Percentiles rank a stretch among this genome's conserved stretches.
Conservation (phyloP, 345 rosid genomes). For the Pistacia vera region DNA sequence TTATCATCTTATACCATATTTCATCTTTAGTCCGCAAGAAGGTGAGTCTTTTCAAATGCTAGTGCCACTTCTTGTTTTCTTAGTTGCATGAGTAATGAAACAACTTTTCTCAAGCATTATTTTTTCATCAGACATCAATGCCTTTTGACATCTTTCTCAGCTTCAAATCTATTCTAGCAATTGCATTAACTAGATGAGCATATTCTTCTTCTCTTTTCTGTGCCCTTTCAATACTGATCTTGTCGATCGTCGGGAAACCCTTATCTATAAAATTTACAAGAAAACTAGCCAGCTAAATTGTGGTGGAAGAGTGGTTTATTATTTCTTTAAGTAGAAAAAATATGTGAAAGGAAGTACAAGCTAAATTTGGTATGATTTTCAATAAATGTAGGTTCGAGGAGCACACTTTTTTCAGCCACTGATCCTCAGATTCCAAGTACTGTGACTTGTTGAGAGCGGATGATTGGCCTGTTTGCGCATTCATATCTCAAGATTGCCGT, state of each 20-base stretch:
- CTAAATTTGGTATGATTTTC: slow-evolving; percentile 7
- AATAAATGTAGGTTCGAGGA: slow-evolving; percentile 62
- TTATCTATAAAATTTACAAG: neutral
- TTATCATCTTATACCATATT: no score
- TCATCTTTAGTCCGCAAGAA: no score
- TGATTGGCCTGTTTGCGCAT: slow-evolving; percentile 94
- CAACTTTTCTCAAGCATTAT: neutral
- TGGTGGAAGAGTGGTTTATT: neutral
- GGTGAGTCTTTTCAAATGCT: no score
- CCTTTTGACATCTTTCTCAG: neutral
- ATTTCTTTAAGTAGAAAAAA: neutral
- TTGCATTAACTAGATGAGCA: no score
- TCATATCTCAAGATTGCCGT: slow-evolving; percentile 86
- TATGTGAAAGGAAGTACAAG: neutral
- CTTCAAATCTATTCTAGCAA: neutral
- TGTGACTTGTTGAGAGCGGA: slow-evolving; percentile 78
- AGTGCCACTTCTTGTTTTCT: no score
- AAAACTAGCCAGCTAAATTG: neutral
- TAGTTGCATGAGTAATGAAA: no score
- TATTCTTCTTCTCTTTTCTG: neutral
- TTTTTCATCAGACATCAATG: neutral
- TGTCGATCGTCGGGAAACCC: neutral
- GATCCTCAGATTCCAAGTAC: slow-evolving; percentile 88
- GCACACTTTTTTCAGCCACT: slow-evolving; percentile 88
- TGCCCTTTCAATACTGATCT: neutral